These are phyloP conservation scores for Barbarea vulgaris DNA, from an alignment of 345 rosid species.

Conservation along the genomic window DNA sequence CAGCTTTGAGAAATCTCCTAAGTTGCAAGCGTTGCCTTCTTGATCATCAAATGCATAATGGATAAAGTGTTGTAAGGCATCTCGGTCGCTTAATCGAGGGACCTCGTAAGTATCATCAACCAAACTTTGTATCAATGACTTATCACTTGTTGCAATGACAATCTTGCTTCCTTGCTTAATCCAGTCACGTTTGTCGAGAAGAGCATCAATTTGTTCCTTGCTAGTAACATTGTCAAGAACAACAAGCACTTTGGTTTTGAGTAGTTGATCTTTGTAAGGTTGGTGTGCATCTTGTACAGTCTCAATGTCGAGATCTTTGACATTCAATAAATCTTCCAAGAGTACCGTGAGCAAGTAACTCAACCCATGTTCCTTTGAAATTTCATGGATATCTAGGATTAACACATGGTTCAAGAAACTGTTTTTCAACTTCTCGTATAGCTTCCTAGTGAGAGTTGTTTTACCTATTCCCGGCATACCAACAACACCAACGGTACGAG, in stretches of 20 bases:
- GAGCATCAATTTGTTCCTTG: slow-evolving; percentile 18
- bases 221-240: slow-evolving; percentile 20
- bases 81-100: slow-evolving; percentile 3
- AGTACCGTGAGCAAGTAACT: background rate
- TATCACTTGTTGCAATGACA: slow-evolving; percentile 25
- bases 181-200: slow-evolving; percentile 8
- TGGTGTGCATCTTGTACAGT: background rate
- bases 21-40: background rate
- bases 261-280: slow-evolving; percentile 2
- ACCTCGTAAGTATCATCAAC: slow-evolving; percentile 13
- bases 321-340: background rate
- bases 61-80: slow-evolving; percentile 24
- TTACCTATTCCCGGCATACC: slow-evolving; percentile 28
- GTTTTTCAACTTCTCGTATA: background rate
- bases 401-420: background rate
- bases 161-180: slow-evolving; percentile 27
- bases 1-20: background rate
- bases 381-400: background rate
- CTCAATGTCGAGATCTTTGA: background rate
- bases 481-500: slow-evolving; percentile 25
- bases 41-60: slow-evolving; percentile 22
- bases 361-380: background rate
- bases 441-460: background rate
- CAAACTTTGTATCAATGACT: background rate
- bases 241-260: background rate